Percentiles rank a stretch among this genome's conserved stretches.
phyloP scores from a whole-genome alignment of 176 grass and related monocot genomes.

The Triticum timopheevii region DNA sequence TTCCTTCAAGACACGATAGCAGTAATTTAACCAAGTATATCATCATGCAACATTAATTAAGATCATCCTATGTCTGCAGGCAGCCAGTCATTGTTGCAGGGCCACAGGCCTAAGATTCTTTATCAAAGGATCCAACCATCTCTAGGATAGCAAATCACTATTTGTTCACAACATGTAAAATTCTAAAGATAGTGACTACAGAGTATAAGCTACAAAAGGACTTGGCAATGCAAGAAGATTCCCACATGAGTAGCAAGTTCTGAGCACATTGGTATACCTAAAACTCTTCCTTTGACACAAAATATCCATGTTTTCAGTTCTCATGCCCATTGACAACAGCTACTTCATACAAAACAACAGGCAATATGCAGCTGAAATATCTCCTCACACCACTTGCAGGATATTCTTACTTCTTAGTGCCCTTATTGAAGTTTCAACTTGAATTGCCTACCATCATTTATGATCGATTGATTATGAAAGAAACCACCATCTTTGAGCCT shows the following conservation, averaged over 20 bases:
- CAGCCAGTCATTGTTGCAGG: neutral
- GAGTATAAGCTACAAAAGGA: neutral
- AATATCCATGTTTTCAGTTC: neutral
- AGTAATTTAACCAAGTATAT: neutral
- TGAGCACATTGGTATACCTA: constrained; percentile 12
- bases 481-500: neutral
- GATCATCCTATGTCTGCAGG: neutral
- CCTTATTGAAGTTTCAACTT: neutral
- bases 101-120: neutral
- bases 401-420: neutral
- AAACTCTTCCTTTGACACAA: neutral
- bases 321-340: neutral
- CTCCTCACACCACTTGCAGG: neutral
- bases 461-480: neutral
- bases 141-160: neutral
- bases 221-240: neutral
- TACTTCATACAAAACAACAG: neutral
- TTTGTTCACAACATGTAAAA: neutral
- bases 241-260: neutral
- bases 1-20: neutral
- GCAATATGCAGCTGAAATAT: neutral
- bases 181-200: neutral
- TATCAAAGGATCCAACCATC: neutral
- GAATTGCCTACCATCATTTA: neutral
- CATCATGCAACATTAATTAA: neutral